Percentiles rank a stretch among this genome's conserved stretches.
phyloP scores from a whole-genome alignment of 2,329 filamentous ascomycete genomes.

The Metarhizium anisopliae region DNA sequence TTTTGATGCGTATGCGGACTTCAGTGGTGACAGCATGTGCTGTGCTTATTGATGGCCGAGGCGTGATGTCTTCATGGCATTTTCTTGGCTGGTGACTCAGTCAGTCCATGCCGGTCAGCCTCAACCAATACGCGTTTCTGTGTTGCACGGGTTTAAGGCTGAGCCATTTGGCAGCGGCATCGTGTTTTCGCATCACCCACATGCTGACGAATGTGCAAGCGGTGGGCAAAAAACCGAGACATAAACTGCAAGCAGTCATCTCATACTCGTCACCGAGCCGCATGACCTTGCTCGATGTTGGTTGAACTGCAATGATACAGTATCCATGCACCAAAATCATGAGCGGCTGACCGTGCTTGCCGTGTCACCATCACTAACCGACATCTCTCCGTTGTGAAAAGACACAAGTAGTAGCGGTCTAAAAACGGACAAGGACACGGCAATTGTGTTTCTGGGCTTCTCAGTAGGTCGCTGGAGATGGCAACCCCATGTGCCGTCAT shows the following conservation, averaged over 20 bases:
- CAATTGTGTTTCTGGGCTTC: background rate
- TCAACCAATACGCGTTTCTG: no score
- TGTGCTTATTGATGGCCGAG: no score
- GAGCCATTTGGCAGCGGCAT: background rate
- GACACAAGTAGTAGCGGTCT: background rate
- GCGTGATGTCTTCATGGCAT: no score
- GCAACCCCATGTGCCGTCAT: background rate
- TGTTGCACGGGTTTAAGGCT: background rate
- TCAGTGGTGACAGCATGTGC: no score
- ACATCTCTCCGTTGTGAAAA: background rate
- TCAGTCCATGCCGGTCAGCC: background rate
- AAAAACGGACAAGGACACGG: background rate
- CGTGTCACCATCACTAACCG: no score
- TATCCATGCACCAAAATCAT: no score
- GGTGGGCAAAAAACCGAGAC: background rate
- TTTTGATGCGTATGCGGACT: background rate
- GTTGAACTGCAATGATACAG: no score
- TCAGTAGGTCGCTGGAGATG: no score
- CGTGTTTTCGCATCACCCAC: background rate
- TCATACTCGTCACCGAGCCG: background rate
- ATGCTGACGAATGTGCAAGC: background rate
- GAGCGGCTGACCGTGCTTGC: no score
- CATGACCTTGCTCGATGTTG: background rate
- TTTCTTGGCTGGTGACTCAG: background rate
- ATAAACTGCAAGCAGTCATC: background rate